Percentiles rank a stretch among this genome's conserved stretches.
Conservation (phyloP, 257 asterid genomes). For the Verbena officinalis region DNA sequence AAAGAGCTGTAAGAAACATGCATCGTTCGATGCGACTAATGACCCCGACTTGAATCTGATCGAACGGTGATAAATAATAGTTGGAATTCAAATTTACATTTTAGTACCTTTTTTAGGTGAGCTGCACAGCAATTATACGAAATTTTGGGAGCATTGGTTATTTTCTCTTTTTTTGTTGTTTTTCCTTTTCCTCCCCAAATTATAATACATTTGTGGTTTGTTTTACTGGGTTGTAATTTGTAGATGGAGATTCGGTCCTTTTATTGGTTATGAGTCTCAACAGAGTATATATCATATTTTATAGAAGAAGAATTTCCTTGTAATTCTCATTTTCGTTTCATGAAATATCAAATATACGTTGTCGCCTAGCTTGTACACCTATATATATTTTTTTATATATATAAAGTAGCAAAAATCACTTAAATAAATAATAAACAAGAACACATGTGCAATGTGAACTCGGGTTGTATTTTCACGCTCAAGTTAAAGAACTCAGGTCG, state of each 20-base stretch:
- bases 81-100: too few species aligned
- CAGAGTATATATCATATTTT: background rate
- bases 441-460: too few species aligned
- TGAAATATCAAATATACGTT: too few species aligned
- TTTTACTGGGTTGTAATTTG: slow-evolving; percentile 10
- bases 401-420: too few species aligned
- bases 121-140: too few species aligned
- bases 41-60: background rate
- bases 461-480: too few species aligned
- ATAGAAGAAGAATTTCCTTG: too few species aligned
- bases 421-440: too few species aligned
- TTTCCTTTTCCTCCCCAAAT: background rate
- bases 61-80: slow-evolving; percentile 23
- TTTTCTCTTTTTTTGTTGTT: background rate
- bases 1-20: slow-evolving; percentile 29
- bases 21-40: slow-evolving; percentile 17
- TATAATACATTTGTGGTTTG: background rate
- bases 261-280: background rate
- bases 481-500: too few species aligned
- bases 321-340: too few species aligned
- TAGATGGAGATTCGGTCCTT: background rate
- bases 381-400: too few species aligned
- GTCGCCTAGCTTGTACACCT: too few species aligned
- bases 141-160: background rate
- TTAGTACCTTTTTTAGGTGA: background rate